Conservation (phyloP, 176 grass and related monocot genomes). For the Otatea glauca region DNA sequence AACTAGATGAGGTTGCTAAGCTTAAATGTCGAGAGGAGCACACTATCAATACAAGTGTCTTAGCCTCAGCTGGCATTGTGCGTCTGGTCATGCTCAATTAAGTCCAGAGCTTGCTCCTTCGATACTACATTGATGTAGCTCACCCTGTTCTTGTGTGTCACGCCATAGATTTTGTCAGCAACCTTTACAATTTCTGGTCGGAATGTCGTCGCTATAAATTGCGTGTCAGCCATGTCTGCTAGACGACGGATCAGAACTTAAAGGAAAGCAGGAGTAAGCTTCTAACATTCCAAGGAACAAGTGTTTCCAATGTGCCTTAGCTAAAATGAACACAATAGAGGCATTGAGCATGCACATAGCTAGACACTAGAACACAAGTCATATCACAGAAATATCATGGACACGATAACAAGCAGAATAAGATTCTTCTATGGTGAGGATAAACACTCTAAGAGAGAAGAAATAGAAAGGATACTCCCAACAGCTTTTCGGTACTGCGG, state of each 20-base stretch:
- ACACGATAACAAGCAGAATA: not conserved
- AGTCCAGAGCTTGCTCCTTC: slow-evolving; percentile 88
- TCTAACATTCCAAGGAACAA: not conserved
- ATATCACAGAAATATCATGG: slow-evolving; percentile 27
- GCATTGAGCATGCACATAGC: not conserved
- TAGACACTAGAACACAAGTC: slow-evolving; percentile 4
- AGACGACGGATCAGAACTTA: slow-evolving; percentile 75
- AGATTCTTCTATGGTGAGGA: not conserved
- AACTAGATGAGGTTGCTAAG: not conserved
- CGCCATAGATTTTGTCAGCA: slow-evolving; percentile 92
- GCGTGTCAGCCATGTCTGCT: slow-evolving; percentile 78
- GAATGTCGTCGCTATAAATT: slow-evolving; percentile 95
- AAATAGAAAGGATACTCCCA: slow-evolving; percentile 85
- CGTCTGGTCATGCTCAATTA: slow-evolving; percentile 95
- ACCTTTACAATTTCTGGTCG: slow-evolving; percentile 84
- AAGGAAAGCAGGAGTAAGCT: slow-evolving; percentile 42
- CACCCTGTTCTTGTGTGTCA: slow-evolving; percentile 93
- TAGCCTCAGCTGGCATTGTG: slow-evolving; percentile 67
- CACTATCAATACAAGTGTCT: not conserved
- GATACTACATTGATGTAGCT: slow-evolving; percentile 86
- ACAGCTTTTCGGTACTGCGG: slow-evolving; percentile 94
- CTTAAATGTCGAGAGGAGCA: not conserved
- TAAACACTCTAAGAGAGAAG: not conserved
- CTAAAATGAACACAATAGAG: not conserved
- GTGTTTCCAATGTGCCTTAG: not conserved